Percentiles rank a stretch among this genome's conserved stretches.
Evolutionary conservation across 2,329 filamentous ascomycete genomes (phyloP).

Genomic region (Neofusicoccum sp.): DNA sequence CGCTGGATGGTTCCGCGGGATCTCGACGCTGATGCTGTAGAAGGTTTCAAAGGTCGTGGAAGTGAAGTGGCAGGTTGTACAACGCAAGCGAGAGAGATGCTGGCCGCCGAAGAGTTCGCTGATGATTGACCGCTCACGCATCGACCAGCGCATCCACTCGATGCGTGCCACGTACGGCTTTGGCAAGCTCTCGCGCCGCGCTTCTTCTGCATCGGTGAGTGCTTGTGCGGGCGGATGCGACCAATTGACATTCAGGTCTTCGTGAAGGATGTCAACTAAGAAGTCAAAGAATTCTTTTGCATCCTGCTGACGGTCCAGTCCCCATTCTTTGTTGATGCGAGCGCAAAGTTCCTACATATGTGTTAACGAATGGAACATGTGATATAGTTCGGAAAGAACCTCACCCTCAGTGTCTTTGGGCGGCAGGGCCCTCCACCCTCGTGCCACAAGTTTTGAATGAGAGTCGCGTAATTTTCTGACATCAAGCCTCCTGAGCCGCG

Average conservation of each 20-base stretch:
- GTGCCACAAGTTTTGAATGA: slow-evolving; percentile 66
- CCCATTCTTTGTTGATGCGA: slow-evolving; percentile 67
- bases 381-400: not conserved
- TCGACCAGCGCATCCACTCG: slow-evolving; percentile 73
- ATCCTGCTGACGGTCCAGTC: slow-evolving; percentile 80
- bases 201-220: slow-evolving; percentile 62
- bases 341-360: slow-evolving; percentile 61
- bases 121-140: slow-evolving; percentile 73
- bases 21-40: slow-evolving; percentile 71
- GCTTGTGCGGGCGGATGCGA: slow-evolving; percentile 59
- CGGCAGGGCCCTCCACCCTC: slow-evolving; percentile 52
- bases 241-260: slow-evolving; percentile 78
- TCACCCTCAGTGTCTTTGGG: slow-evolving; percentile 50
- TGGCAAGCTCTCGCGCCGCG: slow-evolving; percentile 61
- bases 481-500: slow-evolving; percentile 66
- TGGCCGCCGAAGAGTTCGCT: slow-evolving; percentile 78
- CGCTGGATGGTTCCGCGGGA: slow-evolving; percentile 61
- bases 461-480: slow-evolving; percentile 63
- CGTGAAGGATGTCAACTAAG: slow-evolving; percentile 76
- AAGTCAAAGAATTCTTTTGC: slow-evolving; percentile 89
- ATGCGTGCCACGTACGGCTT: slow-evolving; percentile 67
- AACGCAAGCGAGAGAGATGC: slow-evolving; percentile 63
- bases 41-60: slow-evolving; percentile 71
- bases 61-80: slow-evolving; percentile 63
- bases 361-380: not conserved